Evolutionary conservation across 129 eudicot species (phyloP), one percentile per base, ranked within the genome.

Genomic region (Flaveria ramosissima): DNA sequence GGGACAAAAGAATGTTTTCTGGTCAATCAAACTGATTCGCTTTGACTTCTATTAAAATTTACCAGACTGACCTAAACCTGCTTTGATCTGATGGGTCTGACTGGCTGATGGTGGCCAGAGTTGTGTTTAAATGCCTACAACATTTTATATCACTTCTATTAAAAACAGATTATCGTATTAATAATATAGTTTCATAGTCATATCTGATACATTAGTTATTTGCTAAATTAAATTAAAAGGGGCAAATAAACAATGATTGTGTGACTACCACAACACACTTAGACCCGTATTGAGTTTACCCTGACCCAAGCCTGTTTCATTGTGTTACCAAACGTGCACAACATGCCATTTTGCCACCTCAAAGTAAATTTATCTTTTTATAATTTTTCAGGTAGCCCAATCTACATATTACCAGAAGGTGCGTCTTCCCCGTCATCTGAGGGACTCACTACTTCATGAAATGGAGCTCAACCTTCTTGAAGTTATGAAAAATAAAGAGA

Each of bases 401-500:
- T 65, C 86, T 30, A 77, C 57, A 21, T 72, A 67, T 51, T 59
- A 68, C 79, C 89, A 89, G 51, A 80, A 71, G 75, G 80, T 88
- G 73, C 96, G 90, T 12, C 90, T 95, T 67, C 96, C 99, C 6
- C 84, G 75, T 59, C 91, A 88, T 77, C 70, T 95, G 79, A 85
- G 84, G 78, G 97, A 87, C 63, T 84, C 86, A 20, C 86, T 95
- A 71, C 87, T 88, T 79, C 82, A 82, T 52, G 97, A 87, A 83
- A 74, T 86, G 88, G 97, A 95, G 81, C 86, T 66, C 82, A 82
- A 76, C 70, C 71, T 91, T 82, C 85, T 89, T 59, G 92, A 89
- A 73, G 86, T 84, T 74, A 19, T 91, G 59, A 76, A 68, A 52
- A 89, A 83, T 65, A 85, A 62, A 70, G 84, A 85, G 71, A 74